Evolutionary conservation across 108 stramenopile species (phyloP).

Genomic region (Nannochloropsis granulata): DNA sequence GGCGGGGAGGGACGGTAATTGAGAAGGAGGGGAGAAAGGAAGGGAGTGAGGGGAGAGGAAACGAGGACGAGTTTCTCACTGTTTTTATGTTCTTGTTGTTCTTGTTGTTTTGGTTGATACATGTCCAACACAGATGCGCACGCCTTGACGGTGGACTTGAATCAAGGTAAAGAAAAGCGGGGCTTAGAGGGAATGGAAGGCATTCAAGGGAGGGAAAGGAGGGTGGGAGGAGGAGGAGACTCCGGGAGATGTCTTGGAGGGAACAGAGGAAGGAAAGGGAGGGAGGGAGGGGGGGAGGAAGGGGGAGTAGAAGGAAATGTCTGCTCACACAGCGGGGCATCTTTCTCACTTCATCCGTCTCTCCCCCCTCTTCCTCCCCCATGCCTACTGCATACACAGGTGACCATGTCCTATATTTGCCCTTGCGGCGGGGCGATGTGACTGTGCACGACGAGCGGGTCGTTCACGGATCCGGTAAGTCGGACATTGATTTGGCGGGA

Average conservation of each 20-base stretch:
- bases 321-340: too few species aligned
- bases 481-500: neutral
- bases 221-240: too few species aligned
- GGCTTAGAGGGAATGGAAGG: neutral
- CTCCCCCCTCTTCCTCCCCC: neutral
- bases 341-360: neutral
- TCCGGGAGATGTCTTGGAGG: too few species aligned
- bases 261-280: too few species aligned
- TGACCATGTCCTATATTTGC: constrained; percentile 26
- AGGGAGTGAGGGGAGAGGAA: neutral
- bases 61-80: neutral
- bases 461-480: constrained; percentile 42
- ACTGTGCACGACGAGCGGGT: constrained; percentile 52
- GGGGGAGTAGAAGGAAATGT: too few species aligned
- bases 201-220: too few species aligned
- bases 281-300: too few species aligned
- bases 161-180: constrained; percentile 13
- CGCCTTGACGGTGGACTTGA: constrained; percentile 40
- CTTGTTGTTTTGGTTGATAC: neutral
- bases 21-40: neutral
- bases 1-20: constrained; percentile 19
- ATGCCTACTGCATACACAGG: neutral
- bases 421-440: constrained; percentile 34
- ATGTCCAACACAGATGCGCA: constrained; percentile 42
- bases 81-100: too few species aligned